Evolutionary conservation across 2,329 filamentous ascomycete genomes (phyloP).

Genomic region (Ilyonectria destructans): DNA sequence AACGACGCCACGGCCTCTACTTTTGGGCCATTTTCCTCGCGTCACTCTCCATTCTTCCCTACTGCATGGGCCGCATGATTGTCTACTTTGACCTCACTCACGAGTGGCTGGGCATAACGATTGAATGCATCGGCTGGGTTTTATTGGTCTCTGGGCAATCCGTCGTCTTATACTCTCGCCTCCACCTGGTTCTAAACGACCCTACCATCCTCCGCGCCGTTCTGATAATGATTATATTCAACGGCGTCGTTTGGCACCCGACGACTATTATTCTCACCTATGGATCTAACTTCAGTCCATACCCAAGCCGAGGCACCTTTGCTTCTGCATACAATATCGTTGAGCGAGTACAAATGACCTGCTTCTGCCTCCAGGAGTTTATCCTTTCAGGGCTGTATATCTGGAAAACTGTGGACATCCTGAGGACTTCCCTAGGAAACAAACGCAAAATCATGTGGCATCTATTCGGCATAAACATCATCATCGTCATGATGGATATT

Average conservation of each 20-base stretch:
- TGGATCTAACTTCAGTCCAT: conserved; percentile 58
- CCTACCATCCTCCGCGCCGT: conserved; percentile 63
- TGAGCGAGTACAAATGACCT: conserved; percentile 26
- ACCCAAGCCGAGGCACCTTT: background rate
- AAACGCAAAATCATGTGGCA: conserved; percentile 34
- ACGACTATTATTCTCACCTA: conserved; percentile 71
- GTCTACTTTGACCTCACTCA: conserved; percentile 52
- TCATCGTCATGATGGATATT: conserved; percentile 62
- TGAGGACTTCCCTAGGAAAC: conserved; percentile 34
- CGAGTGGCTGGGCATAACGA: conserved; percentile 32
- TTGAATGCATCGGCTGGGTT: conserved; percentile 48
- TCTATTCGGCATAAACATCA: conserved; percentile 56
- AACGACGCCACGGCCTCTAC: conserved; percentile 52
- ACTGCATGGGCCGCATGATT: conserved; percentile 64
- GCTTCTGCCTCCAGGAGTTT: conserved; percentile 24
- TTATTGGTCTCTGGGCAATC: conserved; percentile 73
- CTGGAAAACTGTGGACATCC: conserved; percentile 26
- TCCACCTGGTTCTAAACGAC: conserved; percentile 72
- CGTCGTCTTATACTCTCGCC: conserved; percentile 73
- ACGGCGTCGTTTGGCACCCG: conserved; percentile 68
- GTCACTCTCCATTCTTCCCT: conserved; percentile 52
- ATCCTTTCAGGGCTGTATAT: conserved; percentile 23
- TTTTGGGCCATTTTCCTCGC: conserved; percentile 58
- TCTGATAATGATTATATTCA: conserved; percentile 70
- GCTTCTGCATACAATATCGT: conserved; percentile 53